phyloP scores from a whole-genome alignment of 1,284 basidiomycete genomes.

The Pterulicium gracile region DNA sequence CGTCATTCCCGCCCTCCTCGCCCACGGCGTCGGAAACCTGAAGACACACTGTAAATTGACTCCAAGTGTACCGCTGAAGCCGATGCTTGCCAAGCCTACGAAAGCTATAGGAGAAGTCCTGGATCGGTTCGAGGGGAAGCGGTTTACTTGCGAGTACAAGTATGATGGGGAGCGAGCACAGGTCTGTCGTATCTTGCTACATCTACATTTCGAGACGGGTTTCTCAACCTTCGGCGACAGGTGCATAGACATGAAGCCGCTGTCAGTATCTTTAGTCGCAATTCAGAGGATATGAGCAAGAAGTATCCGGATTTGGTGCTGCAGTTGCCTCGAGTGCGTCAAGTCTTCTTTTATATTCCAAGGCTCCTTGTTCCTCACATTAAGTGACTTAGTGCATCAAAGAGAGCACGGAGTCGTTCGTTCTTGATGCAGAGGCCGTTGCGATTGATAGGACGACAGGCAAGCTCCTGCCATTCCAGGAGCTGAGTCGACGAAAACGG shows the following conservation, averaged over 20 bases:
- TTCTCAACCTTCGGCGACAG: constrained; percentile 21
- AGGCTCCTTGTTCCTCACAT: constrained; percentile 1
- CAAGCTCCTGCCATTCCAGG: constrained; percentile 94
- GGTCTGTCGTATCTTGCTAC: constrained; percentile 25
- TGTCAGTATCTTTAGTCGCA: constrained; percentile 88
- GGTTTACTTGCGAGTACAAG: constrained; percentile 99
- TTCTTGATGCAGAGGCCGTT: constrained; percentile 94
- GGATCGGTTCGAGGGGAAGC: constrained; percentile 92
- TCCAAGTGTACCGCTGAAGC: constrained; percentile 93
- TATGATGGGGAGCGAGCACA: constrained; percentile 99
- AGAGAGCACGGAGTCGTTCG: constrained; percentile 74
- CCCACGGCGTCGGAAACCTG: constrained; percentile 67
- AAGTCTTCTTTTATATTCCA: constrained; percentile 9
- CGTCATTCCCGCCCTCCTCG: constrained; percentile 87
- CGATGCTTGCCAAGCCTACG: constrained; percentile 99
- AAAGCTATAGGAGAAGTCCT: constrained; percentile 99
- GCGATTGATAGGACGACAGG: constrained; percentile 83
- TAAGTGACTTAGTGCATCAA: constrained; percentile 63
- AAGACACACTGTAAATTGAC: constrained; percentile 80
- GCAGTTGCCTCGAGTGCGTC: constrained; percentile 70
- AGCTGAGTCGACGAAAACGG: constrained; percentile 88
- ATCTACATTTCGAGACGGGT: not conserved
- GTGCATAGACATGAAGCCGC: constrained; percentile 76
- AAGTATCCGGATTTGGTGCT: constrained; percentile 97
- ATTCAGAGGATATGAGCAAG: constrained; percentile 99